Conservation (phyloP, 2,329 filamentous ascomycete genomes). For the Colletotrichum neosansevieriae region DNA sequence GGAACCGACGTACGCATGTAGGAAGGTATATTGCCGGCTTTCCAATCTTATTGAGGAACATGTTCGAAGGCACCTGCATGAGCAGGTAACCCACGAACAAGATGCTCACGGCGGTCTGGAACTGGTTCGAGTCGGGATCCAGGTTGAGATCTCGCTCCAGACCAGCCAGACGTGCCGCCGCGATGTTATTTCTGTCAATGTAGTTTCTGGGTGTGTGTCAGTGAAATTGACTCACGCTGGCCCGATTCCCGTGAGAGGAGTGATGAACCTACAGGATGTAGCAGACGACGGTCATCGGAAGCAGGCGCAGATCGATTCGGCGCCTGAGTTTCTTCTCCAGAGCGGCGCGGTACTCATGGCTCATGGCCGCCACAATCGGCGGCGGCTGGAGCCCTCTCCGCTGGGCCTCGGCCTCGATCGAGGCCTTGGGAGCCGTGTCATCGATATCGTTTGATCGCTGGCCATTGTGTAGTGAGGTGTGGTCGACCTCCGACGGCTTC, state of each 20-base stretch:
- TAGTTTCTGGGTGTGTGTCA: slow-evolving; percentile 18
- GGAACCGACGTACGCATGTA: slow-evolving; percentile 52
- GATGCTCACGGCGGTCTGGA: slow-evolving; percentile 61
- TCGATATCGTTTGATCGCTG: slow-evolving; percentile 8
- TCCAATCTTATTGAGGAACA: slow-evolving; percentile 65
- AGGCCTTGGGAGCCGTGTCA: slow-evolving; percentile 11
- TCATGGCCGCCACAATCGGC: slow-evolving; percentile 32
- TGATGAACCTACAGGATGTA: slow-evolving; percentile 56
- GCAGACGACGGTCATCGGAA: slow-evolving; percentile 65
- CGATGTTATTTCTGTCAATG: slow-evolving; percentile 53
- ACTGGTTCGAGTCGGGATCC: slow-evolving; percentile 47
- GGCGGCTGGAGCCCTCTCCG: slow-evolving; percentile 30
- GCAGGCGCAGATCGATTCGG: slow-evolving; percentile 54
- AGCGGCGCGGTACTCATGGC: slow-evolving; percentile 26
- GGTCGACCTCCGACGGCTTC: slow-evolving; percentile 31
- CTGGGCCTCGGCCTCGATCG: slow-evolving; percentile 21
- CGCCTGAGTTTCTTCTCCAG: slow-evolving; percentile 49
- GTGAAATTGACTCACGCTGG: too few species aligned
- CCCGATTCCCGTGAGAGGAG: too few species aligned
- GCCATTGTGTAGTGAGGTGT: slow-evolving; percentile 25
- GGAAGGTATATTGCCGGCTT: slow-evolving; percentile 61
- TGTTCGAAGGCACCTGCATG: slow-evolving; percentile 64
- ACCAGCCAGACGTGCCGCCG: slow-evolving; percentile 65
- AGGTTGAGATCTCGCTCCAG: slow-evolving; percentile 53
- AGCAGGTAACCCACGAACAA: slow-evolving; percentile 64